A percentile compares a stretch with the other conserved stretches of the same genome.
Conservation (phyloP, 1,284 basidiomycete genomes). For the Pyrrhoderma lamaoense region DNA sequence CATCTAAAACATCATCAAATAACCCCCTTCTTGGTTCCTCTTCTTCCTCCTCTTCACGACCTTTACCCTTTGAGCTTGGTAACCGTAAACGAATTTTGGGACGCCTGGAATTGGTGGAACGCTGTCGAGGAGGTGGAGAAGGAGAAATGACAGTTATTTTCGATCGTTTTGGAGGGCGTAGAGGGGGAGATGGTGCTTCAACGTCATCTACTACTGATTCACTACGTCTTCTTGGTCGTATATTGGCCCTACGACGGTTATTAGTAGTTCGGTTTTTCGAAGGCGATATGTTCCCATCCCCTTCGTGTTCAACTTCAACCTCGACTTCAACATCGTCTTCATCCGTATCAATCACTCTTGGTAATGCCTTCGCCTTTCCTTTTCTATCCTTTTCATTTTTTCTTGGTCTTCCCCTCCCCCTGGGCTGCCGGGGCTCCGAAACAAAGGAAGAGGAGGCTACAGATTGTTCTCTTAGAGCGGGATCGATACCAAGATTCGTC, state of each 20-base stretch:
- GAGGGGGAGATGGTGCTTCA: conserved; percentile 12
- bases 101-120: conserved; percentile 24
- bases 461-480: conserved; percentile 30
- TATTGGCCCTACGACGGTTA: conserved; percentile 3
- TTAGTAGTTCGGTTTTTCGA: conserved; percentile 1
- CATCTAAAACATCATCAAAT: conserved; percentile 74
- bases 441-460: conserved; percentile 43
- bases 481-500: conserved; percentile 15
- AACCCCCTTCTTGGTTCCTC: conserved; percentile 49
- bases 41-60: conserved; percentile 37
- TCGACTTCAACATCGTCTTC: conserved; percentile 21
- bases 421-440: conserved; percentile 2
- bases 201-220: conserved; percentile 12
- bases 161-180: conserved; percentile 13
- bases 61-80: conserved; percentile 48
- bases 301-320: conserved; percentile 27
- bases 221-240: conserved; percentile 12
- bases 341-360: neutral
- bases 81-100: conserved; percentile 47
- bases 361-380: conserved; percentile 20
- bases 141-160: conserved; percentile 21
- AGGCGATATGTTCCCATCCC: conserved; percentile 11
- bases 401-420: conserved; percentile 22
- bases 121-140: conserved; percentile 27
- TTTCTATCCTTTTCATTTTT: conserved; percentile 24